These are phyloP conservation scores for Peterozyma toletana DNA, from an alignment of 805 yeast genomes.

Conservation along the genomic window DNA sequence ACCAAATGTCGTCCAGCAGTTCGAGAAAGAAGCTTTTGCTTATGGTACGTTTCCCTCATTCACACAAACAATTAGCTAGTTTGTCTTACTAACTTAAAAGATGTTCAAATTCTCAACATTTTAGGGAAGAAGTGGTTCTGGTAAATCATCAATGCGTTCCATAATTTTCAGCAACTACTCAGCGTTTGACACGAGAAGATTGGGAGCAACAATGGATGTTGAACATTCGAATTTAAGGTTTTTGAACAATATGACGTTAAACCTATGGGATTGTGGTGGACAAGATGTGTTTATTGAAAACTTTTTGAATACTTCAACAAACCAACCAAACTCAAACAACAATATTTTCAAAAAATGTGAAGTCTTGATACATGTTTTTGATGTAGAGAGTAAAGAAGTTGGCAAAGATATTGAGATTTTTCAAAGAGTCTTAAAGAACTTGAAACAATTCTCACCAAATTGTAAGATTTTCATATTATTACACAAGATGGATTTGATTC, in stretches of 20 bases:
- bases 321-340: constrained; percentile 65
- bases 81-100: not conserved
- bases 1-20: not conserved
- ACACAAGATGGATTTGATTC: constrained; percentile 96
- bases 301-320: constrained; percentile 35
- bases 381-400: constrained; percentile 87
- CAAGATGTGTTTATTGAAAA: constrained; percentile 96
- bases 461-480: constrained; percentile 87
- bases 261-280: constrained; percentile 98
- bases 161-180: constrained; percentile 93
- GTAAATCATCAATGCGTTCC: constrained; percentile 95
- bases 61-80: not conserved
- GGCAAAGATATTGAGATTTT: constrained; percentile 91
- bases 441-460: constrained; percentile 78
- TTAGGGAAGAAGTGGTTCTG: constrained; percentile 93
- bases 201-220: constrained; percentile 98
- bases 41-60: constrained; percentile 7
- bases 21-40: constrained; percentile 12
- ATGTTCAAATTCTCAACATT: constrained; percentile 8
- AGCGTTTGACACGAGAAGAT: constrained; percentile 89
- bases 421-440: constrained; percentile 70
- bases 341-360: constrained; percentile 95
- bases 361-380: constrained; percentile 92
- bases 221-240: constrained; percentile 93
- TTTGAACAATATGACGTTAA: constrained; percentile 89